Base-by-base conservation (phyloP, 2,329 filamentous ascomycete genomes). In the Akanthomyces muscarius region DNA sequence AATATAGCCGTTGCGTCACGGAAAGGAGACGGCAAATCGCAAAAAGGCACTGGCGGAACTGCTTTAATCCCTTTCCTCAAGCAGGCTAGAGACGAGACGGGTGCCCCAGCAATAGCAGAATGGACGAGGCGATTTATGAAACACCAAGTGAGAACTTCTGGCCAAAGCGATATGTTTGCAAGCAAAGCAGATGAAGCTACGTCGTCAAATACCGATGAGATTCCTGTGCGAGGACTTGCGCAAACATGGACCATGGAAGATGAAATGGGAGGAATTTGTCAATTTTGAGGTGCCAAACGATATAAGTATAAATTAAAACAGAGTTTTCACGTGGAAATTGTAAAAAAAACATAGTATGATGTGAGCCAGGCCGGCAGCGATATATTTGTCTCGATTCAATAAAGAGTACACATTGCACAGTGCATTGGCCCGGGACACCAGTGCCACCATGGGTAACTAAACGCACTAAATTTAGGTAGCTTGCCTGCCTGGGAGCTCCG, bases 41-140 rank as follows among this genome's bases (percentile, higher is more conserved):
- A 97, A 33, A 91, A 90, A 51, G 95, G 95, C 2, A 99, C 95
- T 0, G 95, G 95, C 16, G 95, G 95, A 18, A 98, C 95, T 0
- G 91, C 93, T 0, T 80, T 99, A 63, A 97, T 99, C 62, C 91
- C 94, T 0, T 99, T 99, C 76, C 80, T 99, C 65, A 97, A 98
- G 77, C 95, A 99, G 77, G 95, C 95, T 5, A 84, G 95, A 33
- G 93, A 99, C 71, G 95, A 99, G 81, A 99, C 95, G 0, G 91
- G 91, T 18, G 94, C 98, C 75, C 92, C 92, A 1, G 92, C 93
- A 1, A 88, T 98, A 44, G 83, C 86, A 68, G 78, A 81, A 58
- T 89, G 86, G 86, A 82, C 84, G 0, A 80, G 74, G 66, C 75
- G 78, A 21, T 85, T 86, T 69, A 85, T 86, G 82, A 83, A 78